phyloP scores from a whole-genome alignment of 306 rosid species.

The Argentina anserina region DNA sequence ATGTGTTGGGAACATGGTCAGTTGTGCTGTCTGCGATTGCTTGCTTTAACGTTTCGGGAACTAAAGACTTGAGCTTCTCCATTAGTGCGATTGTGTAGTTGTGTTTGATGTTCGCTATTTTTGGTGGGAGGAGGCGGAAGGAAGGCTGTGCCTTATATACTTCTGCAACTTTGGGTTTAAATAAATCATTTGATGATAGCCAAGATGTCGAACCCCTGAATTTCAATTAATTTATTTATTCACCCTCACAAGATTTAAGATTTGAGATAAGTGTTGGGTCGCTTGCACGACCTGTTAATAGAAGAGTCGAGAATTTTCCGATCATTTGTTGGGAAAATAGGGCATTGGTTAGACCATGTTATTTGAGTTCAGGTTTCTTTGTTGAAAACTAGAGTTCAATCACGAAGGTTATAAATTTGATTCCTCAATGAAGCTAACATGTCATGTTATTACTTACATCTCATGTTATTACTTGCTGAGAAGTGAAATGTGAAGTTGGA shows the following conservation, averaged over 20 bases:
- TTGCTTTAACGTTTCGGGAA: constrained; percentile 56
- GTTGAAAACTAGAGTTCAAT: background rate
- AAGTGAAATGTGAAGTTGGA: background rate
- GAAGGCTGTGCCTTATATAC: background rate
- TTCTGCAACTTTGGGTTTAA: background rate
- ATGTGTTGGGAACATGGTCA: constrained; percentile 44
- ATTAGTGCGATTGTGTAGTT: constrained; percentile 25
- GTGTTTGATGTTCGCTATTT: background rate
- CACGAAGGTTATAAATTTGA: background rate
- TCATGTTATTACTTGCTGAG: background rate
- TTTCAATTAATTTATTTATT: background rate
- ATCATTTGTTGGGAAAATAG: too few relatives aligned
- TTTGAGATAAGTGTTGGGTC: background rate
- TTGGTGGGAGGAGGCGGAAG: background rate
- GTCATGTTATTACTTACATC: background rate
- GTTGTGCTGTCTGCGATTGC: constrained; percentile 36
- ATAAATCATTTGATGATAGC: too few relatives aligned
- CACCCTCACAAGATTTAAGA: background rate
- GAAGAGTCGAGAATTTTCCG: too few relatives aligned
- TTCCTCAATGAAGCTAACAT: background rate
- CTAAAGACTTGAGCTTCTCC: constrained; percentile 67
- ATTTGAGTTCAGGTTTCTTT: too few relatives aligned
- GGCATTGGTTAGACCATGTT: too few relatives aligned
- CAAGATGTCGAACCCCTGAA: background rate
- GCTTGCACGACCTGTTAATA: too few relatives aligned